phyloP scores from a whole-genome alignment of 345 rosid species.

The Anacardium occidentale region DNA sequence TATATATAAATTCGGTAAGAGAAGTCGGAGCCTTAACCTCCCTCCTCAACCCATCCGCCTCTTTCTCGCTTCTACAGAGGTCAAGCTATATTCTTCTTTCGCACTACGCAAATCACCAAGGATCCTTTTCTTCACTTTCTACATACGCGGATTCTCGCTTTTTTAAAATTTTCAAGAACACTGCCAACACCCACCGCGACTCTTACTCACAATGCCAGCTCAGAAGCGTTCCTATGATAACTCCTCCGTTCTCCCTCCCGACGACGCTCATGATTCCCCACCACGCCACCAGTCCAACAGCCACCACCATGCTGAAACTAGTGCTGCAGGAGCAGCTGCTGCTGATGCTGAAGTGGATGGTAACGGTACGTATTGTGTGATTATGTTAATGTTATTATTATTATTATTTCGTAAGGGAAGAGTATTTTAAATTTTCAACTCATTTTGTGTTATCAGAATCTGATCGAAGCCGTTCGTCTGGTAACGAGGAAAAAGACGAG shows the following conservation, averaged over 20 bases:
- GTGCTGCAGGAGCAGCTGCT: slow-evolving; percentile 6
- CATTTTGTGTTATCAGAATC: slow-evolving; percentile 32
- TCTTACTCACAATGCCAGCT: slow-evolving; percentile 31
- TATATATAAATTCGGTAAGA: background rate
- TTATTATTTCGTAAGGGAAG: background rate
- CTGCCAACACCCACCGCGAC: background rate
- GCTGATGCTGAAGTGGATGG: slow-evolving; percentile 28
- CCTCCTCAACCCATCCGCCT: slow-evolving; percentile 8
- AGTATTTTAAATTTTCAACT: too few species aligned
- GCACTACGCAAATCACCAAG: background rate
- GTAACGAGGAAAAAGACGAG: slow-evolving; percentile 39
- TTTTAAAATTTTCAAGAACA: too few species aligned
- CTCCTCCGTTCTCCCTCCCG: background rate
- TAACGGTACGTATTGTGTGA: slow-evolving; percentile 17
- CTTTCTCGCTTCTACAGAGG: slow-evolving; percentile 6
- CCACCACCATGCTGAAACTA: background rate
- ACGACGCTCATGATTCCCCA: slow-evolving; percentile 2
- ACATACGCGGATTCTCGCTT: too few species aligned
- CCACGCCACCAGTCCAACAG: slow-evolving; percentile 19
- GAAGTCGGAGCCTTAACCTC: slow-evolving; percentile 2
- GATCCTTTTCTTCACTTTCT: background rate
- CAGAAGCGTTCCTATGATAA: slow-evolving; percentile 32
- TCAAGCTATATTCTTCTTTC: slow-evolving; percentile 3
- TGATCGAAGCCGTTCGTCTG: slow-evolving; percentile 43
- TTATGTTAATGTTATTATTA: background rate